A percentile compares a stretch with the other conserved stretches of the same genome.
phyloP scores from a whole-genome alignment of 805 yeast species.

The Yarrowia sp. region DNA sequence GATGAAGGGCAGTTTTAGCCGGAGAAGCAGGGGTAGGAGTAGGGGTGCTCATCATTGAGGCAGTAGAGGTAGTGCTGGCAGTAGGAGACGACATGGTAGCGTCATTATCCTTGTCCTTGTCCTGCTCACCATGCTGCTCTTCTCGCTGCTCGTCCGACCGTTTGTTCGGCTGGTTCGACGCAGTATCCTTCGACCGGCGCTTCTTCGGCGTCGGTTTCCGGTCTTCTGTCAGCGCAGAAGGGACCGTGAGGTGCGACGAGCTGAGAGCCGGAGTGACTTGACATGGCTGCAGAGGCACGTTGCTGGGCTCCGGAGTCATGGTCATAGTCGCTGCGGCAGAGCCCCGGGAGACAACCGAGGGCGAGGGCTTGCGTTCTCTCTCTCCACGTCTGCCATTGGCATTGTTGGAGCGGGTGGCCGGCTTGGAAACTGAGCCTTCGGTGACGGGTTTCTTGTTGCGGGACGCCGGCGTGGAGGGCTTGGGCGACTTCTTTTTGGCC shows the following conservation, averaged over 20 bases:
- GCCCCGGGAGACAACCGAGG: conserved; percentile 15
- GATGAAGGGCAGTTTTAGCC: background rate
- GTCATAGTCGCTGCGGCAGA: conserved; percentile 24
- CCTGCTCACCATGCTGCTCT: background rate
- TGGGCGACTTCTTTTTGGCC: conserved; percentile 26
- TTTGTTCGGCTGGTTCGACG: conserved; percentile 8
- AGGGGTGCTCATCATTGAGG: conserved; percentile 7
- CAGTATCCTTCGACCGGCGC: conserved; percentile 5
- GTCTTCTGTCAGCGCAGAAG: conserved; percentile 12
- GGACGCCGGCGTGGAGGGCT: conserved; percentile 17
- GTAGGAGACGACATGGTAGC: conserved; percentile 7
- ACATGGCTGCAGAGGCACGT: conserved; percentile 23
- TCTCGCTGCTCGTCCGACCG: background rate
- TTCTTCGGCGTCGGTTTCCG: conserved; percentile 12
- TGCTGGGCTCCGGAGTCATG: conserved; percentile 22
- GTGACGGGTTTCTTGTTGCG: conserved; percentile 32
- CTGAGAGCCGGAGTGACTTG: conserved; percentile 13
- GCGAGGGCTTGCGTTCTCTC: conserved; percentile 20
- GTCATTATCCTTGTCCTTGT: background rate
- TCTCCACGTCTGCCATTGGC: conserved; percentile 22
- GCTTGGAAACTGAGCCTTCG: conserved; percentile 33
- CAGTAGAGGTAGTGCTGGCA: background rate
- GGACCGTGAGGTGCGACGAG: conserved; percentile 11
- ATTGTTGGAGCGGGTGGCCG: conserved; percentile 8
- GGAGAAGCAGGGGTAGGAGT: conserved; percentile 14